Percentiles rank a stretch among this genome's conserved stretches.
phyloP scores from a whole-genome alignment of 2,329 filamentous ascomycete species.

The Fusarium incarnatum region DNA sequence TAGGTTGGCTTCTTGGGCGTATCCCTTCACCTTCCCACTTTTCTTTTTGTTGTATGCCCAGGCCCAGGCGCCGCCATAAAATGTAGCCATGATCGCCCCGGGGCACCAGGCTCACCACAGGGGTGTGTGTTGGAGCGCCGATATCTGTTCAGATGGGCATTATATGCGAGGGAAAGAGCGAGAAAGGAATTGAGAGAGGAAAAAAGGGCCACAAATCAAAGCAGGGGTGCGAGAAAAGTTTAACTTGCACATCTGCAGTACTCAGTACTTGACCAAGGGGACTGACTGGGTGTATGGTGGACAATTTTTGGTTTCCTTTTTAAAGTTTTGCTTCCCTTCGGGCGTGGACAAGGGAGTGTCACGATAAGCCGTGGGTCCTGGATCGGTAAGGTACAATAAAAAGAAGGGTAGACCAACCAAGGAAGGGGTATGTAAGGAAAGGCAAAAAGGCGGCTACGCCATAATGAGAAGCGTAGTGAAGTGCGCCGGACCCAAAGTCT shows the following conservation, averaged over 20 bases:
- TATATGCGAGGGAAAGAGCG: conserved; percentile 13
- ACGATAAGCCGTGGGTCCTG: conserved; percentile 18
- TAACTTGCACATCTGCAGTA: conserved; percentile 15
- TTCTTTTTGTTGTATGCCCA: conserved; percentile 23
- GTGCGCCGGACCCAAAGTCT: conserved; percentile 43
- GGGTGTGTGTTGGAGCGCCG: conserved; percentile 19
- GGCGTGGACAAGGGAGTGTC: conserved; percentile 32
- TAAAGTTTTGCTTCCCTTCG: conserved; percentile 34
- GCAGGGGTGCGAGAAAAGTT: conserved; percentile 29
- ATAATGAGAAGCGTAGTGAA: conserved; percentile 19
- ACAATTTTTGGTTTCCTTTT: conserved; percentile 37
- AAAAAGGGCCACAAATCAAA: conserved; percentile 22
- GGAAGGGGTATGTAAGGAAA: conserved; percentile 20
- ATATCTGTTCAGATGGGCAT: conserved; percentile 11
- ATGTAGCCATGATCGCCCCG: conserved; percentile 29
- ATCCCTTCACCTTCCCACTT: conserved; percentile 22
- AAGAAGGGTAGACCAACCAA: conserved; percentile 28
- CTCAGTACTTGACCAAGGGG: conserved; percentile 25
- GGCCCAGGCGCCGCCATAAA: conserved; percentile 18
- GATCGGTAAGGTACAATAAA: background rate
- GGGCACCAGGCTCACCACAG: conserved; percentile 17
- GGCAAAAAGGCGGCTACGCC: conserved; percentile 32
- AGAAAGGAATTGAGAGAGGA: conserved; percentile 1
- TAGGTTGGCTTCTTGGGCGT: conserved; percentile 10
- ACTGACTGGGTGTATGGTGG: conserved; percentile 22